phyloP scores from a whole-genome alignment of 164 flowering plant species.

The Protea cynaroides region DNA sequence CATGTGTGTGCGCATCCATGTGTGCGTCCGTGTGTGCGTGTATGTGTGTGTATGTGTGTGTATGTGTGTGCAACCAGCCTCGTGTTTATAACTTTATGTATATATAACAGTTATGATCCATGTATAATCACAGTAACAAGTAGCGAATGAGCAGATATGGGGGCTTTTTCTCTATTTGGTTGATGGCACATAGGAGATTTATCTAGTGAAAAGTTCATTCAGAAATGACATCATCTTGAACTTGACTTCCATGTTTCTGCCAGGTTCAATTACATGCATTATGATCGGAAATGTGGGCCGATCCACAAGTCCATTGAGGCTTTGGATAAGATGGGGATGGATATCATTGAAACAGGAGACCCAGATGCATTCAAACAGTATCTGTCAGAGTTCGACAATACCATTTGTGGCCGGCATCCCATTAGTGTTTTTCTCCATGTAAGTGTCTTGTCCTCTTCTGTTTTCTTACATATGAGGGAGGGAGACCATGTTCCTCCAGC shows the following conservation, averaged over 20 bases:
- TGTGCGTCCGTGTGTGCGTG: neutral
- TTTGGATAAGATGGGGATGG: slow-evolving; percentile 94
- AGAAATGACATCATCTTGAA: neutral
- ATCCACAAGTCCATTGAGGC: slow-evolving; percentile 92
- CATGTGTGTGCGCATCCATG: neutral
- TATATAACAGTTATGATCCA: neutral
- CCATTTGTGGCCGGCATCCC: slow-evolving; percentile 97
- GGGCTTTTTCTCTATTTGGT: neutral
- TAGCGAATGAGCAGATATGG: no score
- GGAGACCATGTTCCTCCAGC: neutral
- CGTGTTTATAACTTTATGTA: neutral
- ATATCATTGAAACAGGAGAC: slow-evolving; percentile 87
- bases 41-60: neutral
- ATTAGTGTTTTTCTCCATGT: slow-evolving; percentile 92
- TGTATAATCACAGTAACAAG: no score
- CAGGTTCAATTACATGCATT: slow-evolving; percentile 74
- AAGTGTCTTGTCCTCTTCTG: slow-evolving; percentile 17
- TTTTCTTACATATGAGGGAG: neutral
- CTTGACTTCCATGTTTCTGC: neutral
- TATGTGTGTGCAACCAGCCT: neutral
- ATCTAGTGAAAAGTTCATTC: neutral
- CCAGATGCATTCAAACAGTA: slow-evolving; percentile 79
- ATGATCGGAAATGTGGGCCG: slow-evolving; percentile 77
- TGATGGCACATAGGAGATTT: neutral
- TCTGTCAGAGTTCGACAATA: slow-evolving; percentile 66